Evolutionary conservation across 2,329 filamentous ascomycete genomes (phyloP).

Genomic region (Trematosphaeria pertusa): DNA sequence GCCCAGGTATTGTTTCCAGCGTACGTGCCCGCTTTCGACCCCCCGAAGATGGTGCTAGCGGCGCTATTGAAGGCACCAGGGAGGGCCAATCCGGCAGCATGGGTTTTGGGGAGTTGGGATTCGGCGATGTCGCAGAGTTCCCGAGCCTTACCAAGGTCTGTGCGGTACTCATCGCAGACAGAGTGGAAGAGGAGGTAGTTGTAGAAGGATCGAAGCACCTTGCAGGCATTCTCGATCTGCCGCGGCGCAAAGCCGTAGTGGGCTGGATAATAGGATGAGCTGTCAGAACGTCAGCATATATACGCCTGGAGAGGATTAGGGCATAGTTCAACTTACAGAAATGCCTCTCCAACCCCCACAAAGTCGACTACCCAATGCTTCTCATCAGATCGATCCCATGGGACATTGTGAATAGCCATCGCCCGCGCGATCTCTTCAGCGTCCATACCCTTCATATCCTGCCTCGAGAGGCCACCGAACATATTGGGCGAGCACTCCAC

Average conservation of each 20-base stretch:
- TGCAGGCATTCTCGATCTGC: slow-evolving; percentile 65
- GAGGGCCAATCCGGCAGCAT: slow-evolving; percentile 59
- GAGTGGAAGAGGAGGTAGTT: slow-evolving; percentile 85
- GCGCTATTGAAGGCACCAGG: slow-evolving; percentile 85
- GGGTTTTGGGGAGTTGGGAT: slow-evolving; percentile 69
- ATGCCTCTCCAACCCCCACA: slow-evolving; percentile 75
- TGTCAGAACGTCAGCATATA: slow-evolving; percentile 44
- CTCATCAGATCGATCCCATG: slow-evolving; percentile 55
- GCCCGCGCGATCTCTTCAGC: slow-evolving; percentile 70
- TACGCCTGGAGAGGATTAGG: not conserved
- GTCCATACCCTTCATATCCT: slow-evolving; percentile 68
- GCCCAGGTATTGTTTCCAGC: slow-evolving; percentile 53
- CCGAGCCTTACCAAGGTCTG: slow-evolving; percentile 71
- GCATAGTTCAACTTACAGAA: slow-evolving; percentile 64
- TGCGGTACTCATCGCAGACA: slow-evolving; percentile 81
- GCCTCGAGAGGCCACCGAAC: slow-evolving; percentile 68
- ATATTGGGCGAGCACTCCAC: slow-evolving; percentile 68
- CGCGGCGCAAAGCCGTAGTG: slow-evolving; percentile 61
- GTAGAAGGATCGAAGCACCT: slow-evolving; percentile 83
- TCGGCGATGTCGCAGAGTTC: slow-evolving; percentile 71
- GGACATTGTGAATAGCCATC: slow-evolving; percentile 68
- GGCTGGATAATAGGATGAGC: slow-evolving; percentile 61
- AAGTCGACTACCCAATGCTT: slow-evolving; percentile 84
- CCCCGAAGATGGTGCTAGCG: slow-evolving; percentile 72
- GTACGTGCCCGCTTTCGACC: slow-evolving; percentile 54